Base-by-base conservation (phyloP, 2,329 filamentous ascomycete species). In the Ascochyta viciae-villosae region DNA sequence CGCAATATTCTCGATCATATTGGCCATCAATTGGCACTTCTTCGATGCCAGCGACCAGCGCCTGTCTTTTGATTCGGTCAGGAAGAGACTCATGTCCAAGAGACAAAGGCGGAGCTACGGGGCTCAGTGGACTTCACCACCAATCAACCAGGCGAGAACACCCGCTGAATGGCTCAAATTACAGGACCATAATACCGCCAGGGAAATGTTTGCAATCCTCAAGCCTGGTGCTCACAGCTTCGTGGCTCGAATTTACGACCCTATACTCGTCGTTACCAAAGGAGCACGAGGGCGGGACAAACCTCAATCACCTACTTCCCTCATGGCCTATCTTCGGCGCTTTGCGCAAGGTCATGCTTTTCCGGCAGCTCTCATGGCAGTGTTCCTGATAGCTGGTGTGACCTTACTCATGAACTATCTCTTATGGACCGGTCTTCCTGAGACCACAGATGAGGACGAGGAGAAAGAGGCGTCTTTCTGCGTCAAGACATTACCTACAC, bases 1-100 rank as follows among this genome's bases (percentile, higher is more conserved):
- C 12, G 87, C 92, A 27, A 87, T 91, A 72, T 77, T 91, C 22
- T 87, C 86, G 1, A 90, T 92, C 61, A 84, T 93, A 6, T 70
- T 92, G 15, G 85, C 88, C 39, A 85, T 90, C 0, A 90, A 93
- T 63, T 90, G 87, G 82, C 90, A 93, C 67, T 92, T 92, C 62
- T 89, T 90, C 60, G 87, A 88, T 41, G 82, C 83, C 43, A 82
- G 83, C 49, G 82, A 80, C 29, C 64, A 61, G 31, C 55, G 64
- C 15, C 43, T 74, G 5, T 73, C 73, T 6, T 42, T 73, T 3
- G 52, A 61, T 15, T 62, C 53, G 1, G 43, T 72, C 34, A 61
- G 63, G 16, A 64, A 61, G 41, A 63, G 57, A 8, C 48, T 67
- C 19, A 26, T 74, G 6, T 64, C 75, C 12, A 62, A 45, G 34